Conservation (phyloP, 2,329 filamentous ascomycete genomes). For the Pseudogymnoascus sp. region DNA sequence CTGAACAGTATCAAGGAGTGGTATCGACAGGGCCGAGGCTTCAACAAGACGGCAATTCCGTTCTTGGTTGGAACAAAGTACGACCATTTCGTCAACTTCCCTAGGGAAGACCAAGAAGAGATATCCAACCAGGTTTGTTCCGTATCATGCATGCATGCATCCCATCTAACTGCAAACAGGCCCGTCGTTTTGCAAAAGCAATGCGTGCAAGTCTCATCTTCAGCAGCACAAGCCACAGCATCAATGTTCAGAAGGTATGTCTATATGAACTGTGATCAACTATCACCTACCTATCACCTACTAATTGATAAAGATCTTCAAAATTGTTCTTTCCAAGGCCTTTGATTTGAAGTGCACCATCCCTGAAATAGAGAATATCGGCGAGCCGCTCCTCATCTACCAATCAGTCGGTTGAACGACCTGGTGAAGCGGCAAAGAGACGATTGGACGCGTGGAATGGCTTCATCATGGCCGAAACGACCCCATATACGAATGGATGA, state of each 20-base stretch:
- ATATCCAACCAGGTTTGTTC: conserved; percentile 80
- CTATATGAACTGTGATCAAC: not conserved
- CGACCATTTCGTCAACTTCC: conserved; percentile 98
- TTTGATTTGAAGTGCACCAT: conserved; percentile 99
- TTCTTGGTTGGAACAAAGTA: conserved; percentile 97
- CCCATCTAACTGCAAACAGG: conserved; percentile 44
- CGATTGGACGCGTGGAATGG: conserved; percentile 2
- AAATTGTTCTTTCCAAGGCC: conserved; percentile 96
- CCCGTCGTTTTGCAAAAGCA: conserved; percentile 90
- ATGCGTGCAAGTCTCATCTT: conserved; percentile 98
- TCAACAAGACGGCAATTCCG: conserved; percentile 99
- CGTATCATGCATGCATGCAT: not conserved
- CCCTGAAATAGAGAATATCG: conserved; percentile 95
- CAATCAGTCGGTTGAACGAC: conserved; percentile 43
- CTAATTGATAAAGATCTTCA: conserved; percentile 72
- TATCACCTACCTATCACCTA: not conserved
- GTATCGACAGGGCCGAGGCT: conserved; percentile 94
- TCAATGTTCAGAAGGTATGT: conserved; percentile 95
- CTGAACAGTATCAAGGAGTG: conserved; percentile 99
- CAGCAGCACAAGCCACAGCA: conserved; percentile 97
- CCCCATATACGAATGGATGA: conserved; percentile 1
- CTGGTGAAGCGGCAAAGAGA: not conserved
- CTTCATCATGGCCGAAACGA: conserved; percentile 2
- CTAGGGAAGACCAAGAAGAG: conserved; percentile 93
- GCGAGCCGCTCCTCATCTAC: conserved; percentile 90